These are phyloP conservation scores for Komagataella kurtzmanii DNA, from an alignment of 805 yeast species.

Conservation along the genomic window DNA sequence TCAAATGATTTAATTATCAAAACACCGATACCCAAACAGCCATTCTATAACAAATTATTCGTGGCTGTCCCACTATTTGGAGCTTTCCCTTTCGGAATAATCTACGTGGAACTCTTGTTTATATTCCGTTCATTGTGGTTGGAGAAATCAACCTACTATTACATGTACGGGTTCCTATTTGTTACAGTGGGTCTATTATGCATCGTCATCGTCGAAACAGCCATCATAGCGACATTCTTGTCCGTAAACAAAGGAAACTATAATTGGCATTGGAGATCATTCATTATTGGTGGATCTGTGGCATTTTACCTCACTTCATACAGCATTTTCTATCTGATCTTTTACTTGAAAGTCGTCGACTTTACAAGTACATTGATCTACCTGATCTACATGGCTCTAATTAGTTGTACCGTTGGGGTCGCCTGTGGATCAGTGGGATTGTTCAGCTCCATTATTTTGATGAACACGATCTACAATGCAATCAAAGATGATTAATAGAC, in stretches of 20 bases:
- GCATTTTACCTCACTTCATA: constrained; percentile 60
- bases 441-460: constrained; percentile 51
- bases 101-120: constrained; percentile 66
- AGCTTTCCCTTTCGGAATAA: constrained; percentile 62
- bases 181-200: constrained; percentile 45
- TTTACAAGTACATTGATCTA: constrained; percentile 56
- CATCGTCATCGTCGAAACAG: constrained; percentile 55
- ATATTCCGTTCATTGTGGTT: constrained; percentile 70
- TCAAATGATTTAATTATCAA: constrained; percentile 1
- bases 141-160: constrained; percentile 66
- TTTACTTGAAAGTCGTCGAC: constrained; percentile 47
- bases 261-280: constrained; percentile 80
- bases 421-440: constrained; percentile 70
- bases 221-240: constrained; percentile 56
- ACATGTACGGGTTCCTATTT: constrained; percentile 67
- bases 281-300: constrained; percentile 55
- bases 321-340: constrained; percentile 51
- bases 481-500: constrained; percentile 35
- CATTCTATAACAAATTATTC: constrained; percentile 17
- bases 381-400: constrained; percentile 57
- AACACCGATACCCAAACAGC: constrained; percentile 20
- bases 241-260: constrained; percentile 36
- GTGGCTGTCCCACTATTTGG: constrained; percentile 43
- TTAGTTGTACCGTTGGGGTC: constrained; percentile 47
- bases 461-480: constrained; percentile 45